A percentile compares a stretch with the other conserved stretches of the same genome.
phyloP scores from a whole-genome alignment of 31 red algal genomes.

The Odonthalia washingtoniensis region DNA sequence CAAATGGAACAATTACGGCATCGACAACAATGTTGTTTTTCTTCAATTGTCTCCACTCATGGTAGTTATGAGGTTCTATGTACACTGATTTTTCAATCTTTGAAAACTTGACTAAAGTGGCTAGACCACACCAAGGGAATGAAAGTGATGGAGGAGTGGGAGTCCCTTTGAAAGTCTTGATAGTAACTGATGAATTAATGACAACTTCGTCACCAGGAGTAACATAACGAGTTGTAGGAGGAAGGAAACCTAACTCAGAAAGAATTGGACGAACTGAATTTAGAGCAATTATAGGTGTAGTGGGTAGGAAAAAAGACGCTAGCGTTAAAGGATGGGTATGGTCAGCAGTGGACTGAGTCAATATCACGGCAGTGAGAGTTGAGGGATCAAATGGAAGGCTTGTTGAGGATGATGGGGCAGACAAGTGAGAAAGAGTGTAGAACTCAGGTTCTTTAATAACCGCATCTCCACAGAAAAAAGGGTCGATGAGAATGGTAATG shows the following conservation, averaged over 20 bases:
- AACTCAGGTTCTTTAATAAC: slow-evolving; percentile 59
- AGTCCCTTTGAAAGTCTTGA: slow-evolving; percentile 54
- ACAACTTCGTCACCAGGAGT: slow-evolving; percentile 13
- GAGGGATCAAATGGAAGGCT: not conserved
- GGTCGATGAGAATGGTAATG: slow-evolving; percentile 75
- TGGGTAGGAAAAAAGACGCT: slow-evolving; percentile 29
- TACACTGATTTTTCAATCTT: slow-evolving; percentile 34
- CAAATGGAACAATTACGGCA: slow-evolving; percentile 35
- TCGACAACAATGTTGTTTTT: slow-evolving; percentile 11
- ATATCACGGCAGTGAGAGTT: slow-evolving; percentile 55
- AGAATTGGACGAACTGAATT: slow-evolving; percentile 47
- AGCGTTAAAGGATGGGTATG: slow-evolving; percentile 83
- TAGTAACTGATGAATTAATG: not conserved
- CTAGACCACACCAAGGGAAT: slow-evolving; percentile 62
- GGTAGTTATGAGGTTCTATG: slow-evolving; percentile 84
- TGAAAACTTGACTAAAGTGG: not conserved
- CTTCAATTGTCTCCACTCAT: slow-evolving; percentile 1
- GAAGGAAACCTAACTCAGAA: slow-evolving; percentile 32
- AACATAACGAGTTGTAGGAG: slow-evolving; percentile 15
- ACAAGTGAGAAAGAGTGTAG: slow-evolving; percentile 36
- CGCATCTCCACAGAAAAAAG: slow-evolving; percentile 70
- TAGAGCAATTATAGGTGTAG: slow-evolving; percentile 56
- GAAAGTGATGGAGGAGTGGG: slow-evolving; percentile 80
- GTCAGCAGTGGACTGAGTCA: slow-evolving; percentile 78
- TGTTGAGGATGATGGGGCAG: not conserved